These are phyloP conservation scores for Aspergillus alliaceus DNA, from an alignment of 2,329 filamentous ascomycete genomes.

Conservation along the genomic window DNA sequence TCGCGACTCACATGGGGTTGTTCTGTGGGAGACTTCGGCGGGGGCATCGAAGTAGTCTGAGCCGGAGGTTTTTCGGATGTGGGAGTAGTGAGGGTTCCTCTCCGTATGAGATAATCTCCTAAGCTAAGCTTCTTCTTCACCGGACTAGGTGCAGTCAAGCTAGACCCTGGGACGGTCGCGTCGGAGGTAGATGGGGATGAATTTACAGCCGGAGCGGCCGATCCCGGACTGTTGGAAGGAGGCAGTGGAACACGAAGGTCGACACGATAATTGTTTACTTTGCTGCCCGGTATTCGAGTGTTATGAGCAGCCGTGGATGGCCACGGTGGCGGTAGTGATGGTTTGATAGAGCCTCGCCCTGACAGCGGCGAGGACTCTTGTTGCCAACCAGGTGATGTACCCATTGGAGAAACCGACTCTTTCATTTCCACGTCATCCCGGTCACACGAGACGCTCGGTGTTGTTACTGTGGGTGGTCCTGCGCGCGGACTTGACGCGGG, in stretches of 20 bases:
- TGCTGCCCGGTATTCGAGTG: slow-evolving; percentile 27
- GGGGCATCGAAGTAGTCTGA: slow-evolving; percentile 25
- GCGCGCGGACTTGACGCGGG: slow-evolving; percentile 14
- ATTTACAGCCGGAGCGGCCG: slow-evolving; percentile 29
- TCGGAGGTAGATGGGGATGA: slow-evolving; percentile 31
- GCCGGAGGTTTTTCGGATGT: slow-evolving; percentile 41
- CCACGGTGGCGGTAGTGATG: slow-evolving; percentile 30
- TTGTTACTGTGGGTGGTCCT: slow-evolving; percentile 8
- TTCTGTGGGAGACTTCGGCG: slow-evolving; percentile 23
- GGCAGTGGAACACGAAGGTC: slow-evolving; percentile 32
- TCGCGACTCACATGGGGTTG: slow-evolving; percentile 17
- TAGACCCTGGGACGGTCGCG: slow-evolving; percentile 25
- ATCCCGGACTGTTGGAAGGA: slow-evolving; percentile 27
- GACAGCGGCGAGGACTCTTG: slow-evolving; percentile 18
- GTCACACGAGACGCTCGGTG: slow-evolving; percentile 11
- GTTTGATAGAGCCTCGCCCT: slow-evolving; percentile 18
- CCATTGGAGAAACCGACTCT: slow-evolving; percentile 35
- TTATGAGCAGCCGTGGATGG: slow-evolving; percentile 41
- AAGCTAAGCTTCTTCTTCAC: slow-evolving; percentile 53
- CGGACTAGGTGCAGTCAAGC: slow-evolving; percentile 45
- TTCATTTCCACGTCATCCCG: slow-evolving; percentile 49
- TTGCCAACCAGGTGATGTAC: slow-evolving; percentile 14
- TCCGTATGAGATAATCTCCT: slow-evolving; percentile 49
- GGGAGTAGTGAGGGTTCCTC: slow-evolving; percentile 41
- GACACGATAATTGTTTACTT: slow-evolving; percentile 15